Evolutionary conservation across 768 basidiomycete species (phyloP).

Genomic region (Xerocomellus amylosporus): DNA sequence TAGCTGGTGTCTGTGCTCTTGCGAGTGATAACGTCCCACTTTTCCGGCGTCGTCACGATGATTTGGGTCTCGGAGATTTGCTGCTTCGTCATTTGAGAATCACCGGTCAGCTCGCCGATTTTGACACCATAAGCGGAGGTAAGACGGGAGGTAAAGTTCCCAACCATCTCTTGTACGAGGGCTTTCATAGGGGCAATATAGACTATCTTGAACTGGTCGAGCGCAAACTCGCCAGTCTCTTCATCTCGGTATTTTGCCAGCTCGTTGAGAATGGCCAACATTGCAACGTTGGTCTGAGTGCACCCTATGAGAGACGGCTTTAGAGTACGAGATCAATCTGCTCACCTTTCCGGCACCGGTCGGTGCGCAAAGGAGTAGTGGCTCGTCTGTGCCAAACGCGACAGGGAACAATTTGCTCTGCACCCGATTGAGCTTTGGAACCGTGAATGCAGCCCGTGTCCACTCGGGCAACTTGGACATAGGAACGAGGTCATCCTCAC

Average conservation of each 20-base stretch:
- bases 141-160: slow-evolving; percentile 84
- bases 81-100: slow-evolving; percentile 96
- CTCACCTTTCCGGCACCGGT: slow-evolving; percentile 97
- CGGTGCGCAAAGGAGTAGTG: slow-evolving; percentile 92
- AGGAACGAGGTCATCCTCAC: slow-evolving; percentile 67
- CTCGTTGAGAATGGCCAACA: slow-evolving; percentile 91
- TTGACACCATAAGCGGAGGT: slow-evolving; percentile 61
- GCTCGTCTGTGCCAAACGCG: slow-evolving; percentile 94
- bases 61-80: slow-evolving; percentile 97
- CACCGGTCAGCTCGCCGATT: slow-evolving; percentile 94
- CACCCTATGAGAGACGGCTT: slow-evolving; percentile 11
- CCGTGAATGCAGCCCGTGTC: slow-evolving; percentile 84
- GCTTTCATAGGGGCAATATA: slow-evolving; percentile 99
- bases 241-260: slow-evolving; percentile 86
- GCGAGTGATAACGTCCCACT: slow-evolving; percentile 99
- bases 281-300: slow-evolving; percentile 91
- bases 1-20: slow-evolving; percentile 97
- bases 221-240: slow-evolving; percentile 73
- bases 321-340: not conserved
- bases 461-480: slow-evolving; percentile 76
- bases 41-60: slow-evolving; percentile 98
- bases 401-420: slow-evolving; percentile 92
- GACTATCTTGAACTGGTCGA: slow-evolving; percentile 92
- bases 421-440: slow-evolving; percentile 79
- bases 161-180: slow-evolving; percentile 97